These are phyloP conservation scores for Vigna nakashimae DNA, from an alignment of 306 rosid genomes.

Conservation along the genomic window DNA sequence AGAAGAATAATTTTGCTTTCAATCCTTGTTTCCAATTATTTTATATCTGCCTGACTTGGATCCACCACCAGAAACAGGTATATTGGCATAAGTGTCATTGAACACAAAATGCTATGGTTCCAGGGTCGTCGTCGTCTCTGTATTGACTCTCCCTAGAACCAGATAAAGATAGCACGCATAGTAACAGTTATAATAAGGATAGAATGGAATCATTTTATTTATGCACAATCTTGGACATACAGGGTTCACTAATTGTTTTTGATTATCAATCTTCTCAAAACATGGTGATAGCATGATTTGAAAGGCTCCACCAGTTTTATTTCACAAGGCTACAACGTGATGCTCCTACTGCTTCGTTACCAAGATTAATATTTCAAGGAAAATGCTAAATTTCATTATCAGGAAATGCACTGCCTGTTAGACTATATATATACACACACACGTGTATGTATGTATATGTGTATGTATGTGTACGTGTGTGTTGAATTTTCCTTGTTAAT, in stretches of 20 bases:
- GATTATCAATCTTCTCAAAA: not conserved
- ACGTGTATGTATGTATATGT: too few species aligned
- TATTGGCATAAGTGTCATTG: conserved; percentile 30
- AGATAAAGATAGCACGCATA: conserved; percentile 22
- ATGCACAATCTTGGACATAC: not conserved
- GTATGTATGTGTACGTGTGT: too few species aligned
- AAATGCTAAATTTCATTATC: not conserved
- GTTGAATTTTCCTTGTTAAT: too few species aligned
- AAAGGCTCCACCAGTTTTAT: not conserved
- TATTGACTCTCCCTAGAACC: conserved; percentile 23
- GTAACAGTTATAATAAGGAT: not conserved
- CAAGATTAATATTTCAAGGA: not conserved
- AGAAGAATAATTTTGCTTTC: conserved; percentile 33
- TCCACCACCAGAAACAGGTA: conserved; percentile 36
- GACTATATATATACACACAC: too few species aligned
- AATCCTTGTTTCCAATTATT: conserved; percentile 28
- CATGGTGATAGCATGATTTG: too few species aligned
- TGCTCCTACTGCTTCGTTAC: not conserved
- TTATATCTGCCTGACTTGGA: conserved; percentile 30
- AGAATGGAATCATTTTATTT: not conserved
- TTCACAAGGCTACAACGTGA: not conserved
- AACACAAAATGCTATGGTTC: conserved; percentile 16
- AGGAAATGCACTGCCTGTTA: too few species aligned
- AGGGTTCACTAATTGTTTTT: not conserved
- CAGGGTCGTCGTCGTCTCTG: conserved; percentile 14